These are phyloP conservation scores for Morella rubra DNA, from an alignment of 306 rosid species.

Conservation along the genomic window DNA sequence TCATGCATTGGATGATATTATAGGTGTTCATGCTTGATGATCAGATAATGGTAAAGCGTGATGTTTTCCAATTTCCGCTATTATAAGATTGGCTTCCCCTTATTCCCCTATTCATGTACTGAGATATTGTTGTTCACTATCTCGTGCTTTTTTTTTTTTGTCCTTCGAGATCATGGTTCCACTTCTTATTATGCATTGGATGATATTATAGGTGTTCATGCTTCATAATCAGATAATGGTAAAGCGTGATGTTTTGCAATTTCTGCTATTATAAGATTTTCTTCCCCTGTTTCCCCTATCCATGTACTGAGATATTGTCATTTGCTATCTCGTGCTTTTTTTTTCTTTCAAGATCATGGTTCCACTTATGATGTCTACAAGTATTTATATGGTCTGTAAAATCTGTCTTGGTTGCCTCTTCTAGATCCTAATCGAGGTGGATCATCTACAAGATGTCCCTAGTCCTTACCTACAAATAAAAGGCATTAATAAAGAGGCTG, in stretches of 20 bases:
- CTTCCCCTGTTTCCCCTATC: not conserved
- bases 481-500: constrained; percentile 94
- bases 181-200: no score
- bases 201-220: no score
- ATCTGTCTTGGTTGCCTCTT: constrained; percentile 15
- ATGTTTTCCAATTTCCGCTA: not conserved
- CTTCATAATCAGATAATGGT: no score
- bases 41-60: no score
- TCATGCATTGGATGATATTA: no score
- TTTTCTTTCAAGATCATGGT: not conserved
- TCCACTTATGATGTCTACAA: no score
- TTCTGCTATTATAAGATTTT: not conserved
- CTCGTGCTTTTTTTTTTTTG: no score
- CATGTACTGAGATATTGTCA: not conserved
- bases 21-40: no score
- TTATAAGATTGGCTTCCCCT: no score
- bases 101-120: no score
- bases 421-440: constrained; percentile 89
- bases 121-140: no score
- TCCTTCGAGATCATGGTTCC: not conserved
- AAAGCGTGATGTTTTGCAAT: not conserved
- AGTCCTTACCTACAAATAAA: constrained; percentile 94
- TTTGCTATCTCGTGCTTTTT: not conserved
- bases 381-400: not conserved
- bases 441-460: constrained; percentile 88